Evolutionary conservation across 208 protist genomes (phyloP).

Genomic region (Wallacemonas sp.): DNA sequence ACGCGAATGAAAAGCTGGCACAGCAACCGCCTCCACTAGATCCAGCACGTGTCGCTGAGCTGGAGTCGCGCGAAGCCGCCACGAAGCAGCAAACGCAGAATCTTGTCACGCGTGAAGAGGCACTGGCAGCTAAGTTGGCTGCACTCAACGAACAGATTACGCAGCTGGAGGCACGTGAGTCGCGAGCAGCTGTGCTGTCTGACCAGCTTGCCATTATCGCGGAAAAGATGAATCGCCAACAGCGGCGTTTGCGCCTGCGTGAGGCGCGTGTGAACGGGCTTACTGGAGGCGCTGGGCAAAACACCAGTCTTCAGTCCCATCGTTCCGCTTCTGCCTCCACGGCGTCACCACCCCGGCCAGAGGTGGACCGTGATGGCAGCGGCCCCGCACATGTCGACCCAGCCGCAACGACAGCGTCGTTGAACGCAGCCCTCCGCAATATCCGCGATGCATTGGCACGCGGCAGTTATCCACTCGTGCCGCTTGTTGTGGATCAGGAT

Average conservation of each 20-base stretch:
- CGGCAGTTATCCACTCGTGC: background rate
- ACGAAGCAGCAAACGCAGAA: background rate
- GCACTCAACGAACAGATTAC: conserved; percentile 25
- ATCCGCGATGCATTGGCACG: background rate
- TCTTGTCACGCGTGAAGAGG: conserved; percentile 26
- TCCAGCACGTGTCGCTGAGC: background rate
- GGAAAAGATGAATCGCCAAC: conserved; percentile 41
- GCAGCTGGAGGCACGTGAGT: conserved; percentile 38
- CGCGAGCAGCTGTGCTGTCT: conserved; percentile 25
- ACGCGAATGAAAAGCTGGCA: background rate
- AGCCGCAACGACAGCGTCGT: background rate
- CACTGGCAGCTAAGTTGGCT: conserved; percentile 16
- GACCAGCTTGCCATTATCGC: conserved; percentile 57
- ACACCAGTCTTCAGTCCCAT: background rate
- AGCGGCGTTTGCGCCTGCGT: conserved; percentile 10
- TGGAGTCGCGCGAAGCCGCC: background rate
- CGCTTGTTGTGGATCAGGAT: background rate
- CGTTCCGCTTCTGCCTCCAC: background rate
- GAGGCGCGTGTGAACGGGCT: conserved; percentile 13
- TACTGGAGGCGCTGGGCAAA: too few relatives aligned
- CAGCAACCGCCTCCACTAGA: background rate
- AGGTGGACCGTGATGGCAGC: background rate
- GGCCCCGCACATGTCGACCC: background rate
- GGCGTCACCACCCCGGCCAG: background rate
- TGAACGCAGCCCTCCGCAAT: background rate